Evolutionary conservation across 352 stramenopile genomes (phyloP), one percentile per base, ranked within the genome.

Genomic region (Elongisporangium prolatum): DNA sequence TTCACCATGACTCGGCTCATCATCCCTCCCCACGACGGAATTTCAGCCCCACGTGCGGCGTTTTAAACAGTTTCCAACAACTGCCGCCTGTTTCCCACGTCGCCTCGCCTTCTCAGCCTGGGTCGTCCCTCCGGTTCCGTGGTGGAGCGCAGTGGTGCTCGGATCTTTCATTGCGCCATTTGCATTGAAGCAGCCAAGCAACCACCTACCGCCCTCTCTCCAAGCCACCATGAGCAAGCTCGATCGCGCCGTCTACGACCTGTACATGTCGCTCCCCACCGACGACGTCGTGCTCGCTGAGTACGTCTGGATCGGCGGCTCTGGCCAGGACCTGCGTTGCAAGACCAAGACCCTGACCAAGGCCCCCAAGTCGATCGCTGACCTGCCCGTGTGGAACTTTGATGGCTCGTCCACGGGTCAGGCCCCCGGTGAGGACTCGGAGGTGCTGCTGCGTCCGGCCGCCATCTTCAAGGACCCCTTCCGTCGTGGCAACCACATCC

Each of bases 401-500:
- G 97, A 99, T 64, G 97, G 97, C 55, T 98, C 88, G 25, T 98
- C 91, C 50, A 99, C 97, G 17, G 91, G 80, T 57, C 97, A 99
- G 76, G 97, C 97, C n/a, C 95, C 96, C 0, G 97, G 97, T 44
- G 89, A 98, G 68, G 95, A 98, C 78, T 98, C 93, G 52, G 95
- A 98, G 72, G 96, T 99, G 60, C 93, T 98, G 60, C 71, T 98
- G 64, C 72, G 95, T 69, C 84, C 88, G 47, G 79, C 89, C 52
- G 84, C 89, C 61, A 98, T 98, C 63, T 98, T 98, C 84, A 90
- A 88, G 57, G 96, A 99, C 86, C 96, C 96, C 20, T 99, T 99
- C 88, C 89, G 96, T 50, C 84, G 88, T 44, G 74, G 93, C 59
- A 75, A 98, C 67, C 95, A 98, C 83, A 97, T 98, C 70, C 77